Evolutionary conservation across 2,329 filamentous ascomycete genomes (phyloP), one percentile per base, ranked within the genome.

Genomic region (Alternaria viburni): DNA sequence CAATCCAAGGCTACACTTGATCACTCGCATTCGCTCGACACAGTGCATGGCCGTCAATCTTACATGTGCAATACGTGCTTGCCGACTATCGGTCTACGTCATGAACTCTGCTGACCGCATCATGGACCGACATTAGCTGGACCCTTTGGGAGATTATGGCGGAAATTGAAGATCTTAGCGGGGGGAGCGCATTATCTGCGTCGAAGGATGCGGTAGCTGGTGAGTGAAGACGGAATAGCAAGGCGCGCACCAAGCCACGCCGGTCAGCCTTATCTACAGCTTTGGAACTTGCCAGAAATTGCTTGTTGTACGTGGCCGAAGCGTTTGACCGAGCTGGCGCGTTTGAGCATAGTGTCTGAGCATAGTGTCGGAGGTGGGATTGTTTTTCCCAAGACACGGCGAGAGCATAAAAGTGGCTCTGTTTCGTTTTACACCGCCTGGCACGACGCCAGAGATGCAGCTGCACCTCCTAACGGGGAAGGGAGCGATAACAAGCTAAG

Each of bases 351-450:
- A 12, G 54, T 30, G 54, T 28, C 26, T 28, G 54, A 56, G 44
- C 51, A 54, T 43, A 12, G 54, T 30, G 54, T 28, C 26, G 44
- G 54, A 56, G 21, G 21, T 6, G 5, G 25, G 11, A 12, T 46
- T 56, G 43, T 46, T 56, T 56, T 57, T 50, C 28, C 30, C 17
- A 41, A 17, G 44, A 25, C 36, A 28, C 36, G 26, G 45, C 17
- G 45, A 43, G 45, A 56, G 58, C 45, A 49, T 58, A 56, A 30
- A 23, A 25, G 54, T 52, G 46, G 32, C 26, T 54, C 47, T 36
- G 47, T 52, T 59, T 59, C 47, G 50, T 28, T 58, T 32, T 47
- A 47, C 61, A 65, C 54, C 52, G 59, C 54, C 54, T 50, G 15
- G 30, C n/a, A 45, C 47, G 21, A 25, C 28, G 43, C 41, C 51